Conservation (phyloP, 345 rosid species). For the Sonneratia caseolaris region DNA sequence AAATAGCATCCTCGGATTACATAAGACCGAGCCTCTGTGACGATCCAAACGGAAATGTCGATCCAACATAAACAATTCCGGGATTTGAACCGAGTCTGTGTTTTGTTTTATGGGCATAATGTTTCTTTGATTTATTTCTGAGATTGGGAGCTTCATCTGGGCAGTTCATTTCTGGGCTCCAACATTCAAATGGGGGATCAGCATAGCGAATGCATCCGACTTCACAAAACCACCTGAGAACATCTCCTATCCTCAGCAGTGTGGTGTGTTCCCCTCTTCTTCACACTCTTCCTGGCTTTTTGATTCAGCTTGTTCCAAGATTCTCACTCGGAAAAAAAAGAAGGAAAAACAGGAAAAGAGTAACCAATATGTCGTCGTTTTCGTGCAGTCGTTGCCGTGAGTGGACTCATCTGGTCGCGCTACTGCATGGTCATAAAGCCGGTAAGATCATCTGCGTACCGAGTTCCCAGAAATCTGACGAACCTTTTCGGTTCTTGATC, state of each 20-base stretch:
- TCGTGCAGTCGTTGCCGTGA: conserved; percentile 57
- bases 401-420: conserved; percentile 68
- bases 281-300: neutral
- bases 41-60: neutral
- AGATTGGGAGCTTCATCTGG: conserved; percentile 4
- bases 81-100: no score
- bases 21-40: neutral
- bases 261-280: conserved; percentile 24
- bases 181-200: conserved; percentile 81
- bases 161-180: conserved; percentile 97
- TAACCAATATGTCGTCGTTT: neutral
- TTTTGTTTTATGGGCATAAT: no score
- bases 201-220: conserved; percentile 76
- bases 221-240: conserved; percentile 66
- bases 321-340: neutral
- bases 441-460: conserved; percentile 23
- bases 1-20: no score
- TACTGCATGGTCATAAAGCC: conserved; percentile 73
- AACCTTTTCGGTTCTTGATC: neutral
- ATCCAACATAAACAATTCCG: neutral
- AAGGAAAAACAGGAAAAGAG: neutral
- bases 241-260: conserved; percentile 73
- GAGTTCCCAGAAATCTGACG: neutral
- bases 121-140: neutral
- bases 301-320: neutral